These are phyloP conservation scores for Chlamydomonas eustigma DNA, from an alignment of 139 green algal genomes.

Conservation along the genomic window DNA sequence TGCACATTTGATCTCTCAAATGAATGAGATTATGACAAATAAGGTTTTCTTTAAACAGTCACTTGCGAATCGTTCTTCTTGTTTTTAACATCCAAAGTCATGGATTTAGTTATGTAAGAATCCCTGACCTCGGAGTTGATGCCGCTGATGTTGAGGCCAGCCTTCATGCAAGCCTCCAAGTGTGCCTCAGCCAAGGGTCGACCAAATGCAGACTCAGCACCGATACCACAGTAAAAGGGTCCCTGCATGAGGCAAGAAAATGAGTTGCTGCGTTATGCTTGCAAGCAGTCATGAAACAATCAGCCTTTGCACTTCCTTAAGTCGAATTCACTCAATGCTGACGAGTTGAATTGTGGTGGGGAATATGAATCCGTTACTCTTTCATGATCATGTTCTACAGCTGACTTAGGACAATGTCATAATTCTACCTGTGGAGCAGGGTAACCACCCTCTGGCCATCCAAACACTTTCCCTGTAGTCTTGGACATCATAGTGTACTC, in stretches of 20 bases:
- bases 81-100: too few relatives aligned
- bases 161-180: conserved; percentile 83
- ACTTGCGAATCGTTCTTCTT: neutral
- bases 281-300: too few relatives aligned
- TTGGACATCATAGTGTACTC: conserved; percentile 86
- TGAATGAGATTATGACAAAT: neutral
- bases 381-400: too few relatives aligned
- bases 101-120: too few relatives aligned
- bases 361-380: too few relatives aligned
- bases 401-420: too few relatives aligned
- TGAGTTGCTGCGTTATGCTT: too few relatives aligned
- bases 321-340: too few relatives aligned
- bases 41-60: too few relatives aligned
- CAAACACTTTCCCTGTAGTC: conserved; percentile 48
- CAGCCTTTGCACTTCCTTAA: too few relatives aligned
- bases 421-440: conserved; percentile 68
- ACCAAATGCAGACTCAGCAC: conserved; percentile 73
- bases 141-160: conserved; percentile 73
- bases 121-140: conserved; percentile 77
- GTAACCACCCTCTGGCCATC: conserved; percentile 83
- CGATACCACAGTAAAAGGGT: conserved; percentile 87
- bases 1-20: neutral
- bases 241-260: too few relatives aligned
- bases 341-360: too few relatives aligned
- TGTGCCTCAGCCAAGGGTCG: conserved; percentile 79